Conservation (phyloP, 495 filamentous ascomycete species). For the Lepidopterella palustris region DNA sequence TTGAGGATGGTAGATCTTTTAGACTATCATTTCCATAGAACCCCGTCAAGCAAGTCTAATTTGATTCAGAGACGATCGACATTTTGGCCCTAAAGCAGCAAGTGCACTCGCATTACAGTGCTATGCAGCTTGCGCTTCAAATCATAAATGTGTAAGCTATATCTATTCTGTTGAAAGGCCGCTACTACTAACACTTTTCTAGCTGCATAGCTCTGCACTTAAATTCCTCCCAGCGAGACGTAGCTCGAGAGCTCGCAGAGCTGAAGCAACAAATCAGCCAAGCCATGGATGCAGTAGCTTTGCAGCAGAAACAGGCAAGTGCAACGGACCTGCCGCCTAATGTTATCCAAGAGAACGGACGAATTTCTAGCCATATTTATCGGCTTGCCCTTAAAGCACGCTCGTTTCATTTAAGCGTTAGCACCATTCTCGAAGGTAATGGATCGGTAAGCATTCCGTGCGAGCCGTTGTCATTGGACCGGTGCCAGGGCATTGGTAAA, state of each 20-base stretch:
- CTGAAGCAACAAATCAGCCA: neutral
- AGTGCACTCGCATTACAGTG: neutral
- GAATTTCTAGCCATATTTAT: neutral
- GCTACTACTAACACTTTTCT: neutral
- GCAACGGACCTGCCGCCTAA: neutral
- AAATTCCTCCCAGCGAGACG: neutral
- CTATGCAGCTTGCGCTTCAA: neutral
- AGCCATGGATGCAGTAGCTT: neutral
- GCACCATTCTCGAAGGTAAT: neutral
- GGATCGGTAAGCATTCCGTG: neutral
- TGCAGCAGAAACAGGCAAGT: neutral
- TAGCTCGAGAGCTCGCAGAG: neutral
- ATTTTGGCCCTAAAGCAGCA: neutral
- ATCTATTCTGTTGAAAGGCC: neutral
- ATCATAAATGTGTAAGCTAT: neutral
- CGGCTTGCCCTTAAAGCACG: neutral
- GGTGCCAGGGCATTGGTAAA: neutral
- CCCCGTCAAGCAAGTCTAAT: no score
- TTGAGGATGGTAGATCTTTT: no score
- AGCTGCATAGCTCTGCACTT: neutral
- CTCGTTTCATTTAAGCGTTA: neutral
- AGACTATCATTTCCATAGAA: no score
- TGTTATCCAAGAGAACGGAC: neutral
- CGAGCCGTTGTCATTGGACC: neutral
- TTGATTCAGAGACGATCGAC: neutral